Evolutionary conservation across 768 basidiomycete genomes (phyloP), one percentile per base, ranked within the genome.

Genomic region (Macrolepiota albuminosa): DNA sequence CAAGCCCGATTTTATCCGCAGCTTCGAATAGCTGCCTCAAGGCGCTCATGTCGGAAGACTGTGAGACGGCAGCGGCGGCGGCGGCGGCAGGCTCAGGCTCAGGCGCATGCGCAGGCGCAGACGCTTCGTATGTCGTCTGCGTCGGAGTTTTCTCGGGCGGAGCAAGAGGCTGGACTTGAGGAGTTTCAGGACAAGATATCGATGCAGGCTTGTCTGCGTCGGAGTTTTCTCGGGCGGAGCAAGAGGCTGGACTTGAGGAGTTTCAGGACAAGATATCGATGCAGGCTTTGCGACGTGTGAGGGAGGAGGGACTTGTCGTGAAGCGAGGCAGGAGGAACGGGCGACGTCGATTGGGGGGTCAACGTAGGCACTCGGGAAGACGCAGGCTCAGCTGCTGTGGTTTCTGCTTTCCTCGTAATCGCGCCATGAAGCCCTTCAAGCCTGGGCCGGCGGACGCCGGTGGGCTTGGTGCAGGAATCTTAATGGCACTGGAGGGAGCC

Each of bases 401-500:
- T 56, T 76, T 77, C 61, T 79, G 81, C 62, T 80, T 81, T 37
- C 74, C 72, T 40, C 89, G 81, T 69, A 93, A 89, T 34, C 88
- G 84, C 33, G 89, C 83, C 83, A 93, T 91, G 71, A 93, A 87
- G 14, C 90, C 87, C 70, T 84, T 89, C 29, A 93, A 67, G 24
- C 89, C 87, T 37, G 91, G 91, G 21, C 85, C 79, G 31, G 88
- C 82, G 24, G 87, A 84, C 4, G 88, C 82, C 64, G 88, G 85
- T n/a, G 88, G 87, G 61, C 81, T 84, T 2, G 83, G 72, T 34
- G 82, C 70, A 21, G 83, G 72, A 3, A 82, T 77, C 68, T 84
- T 88, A 3, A 78, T 79, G 8, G 84, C 76, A 63, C 81, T 82
- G 11, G 76, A 65, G 18, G 75, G 70, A 46, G 69, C 68, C 67